Base-by-base conservation (phyloP, 352 stramenopile genomes). In the Pseudoperonospora humuli region DNA sequence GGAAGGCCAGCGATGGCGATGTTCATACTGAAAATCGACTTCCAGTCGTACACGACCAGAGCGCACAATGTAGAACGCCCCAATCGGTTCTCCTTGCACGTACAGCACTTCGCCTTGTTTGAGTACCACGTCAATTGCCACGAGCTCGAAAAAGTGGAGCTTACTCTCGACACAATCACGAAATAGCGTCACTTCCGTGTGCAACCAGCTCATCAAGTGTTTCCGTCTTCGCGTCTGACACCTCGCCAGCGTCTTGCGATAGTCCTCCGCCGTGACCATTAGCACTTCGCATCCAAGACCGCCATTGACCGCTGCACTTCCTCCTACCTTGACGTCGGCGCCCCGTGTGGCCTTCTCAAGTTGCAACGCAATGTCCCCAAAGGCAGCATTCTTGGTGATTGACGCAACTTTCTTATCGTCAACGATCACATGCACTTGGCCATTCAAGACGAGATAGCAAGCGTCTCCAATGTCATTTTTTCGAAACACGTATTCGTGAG, bases 101-200 rank as follows among this genome's bases (percentile, higher is more conserved):
- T 83, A 86, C 5, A 86, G 45, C 1, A 80, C 41, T 13, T 84
- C 67, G 26, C 65, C 71, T 31, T 69, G 64, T 31, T 81, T 72
- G 1, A 86, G 54, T 18, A 62, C 64, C 28, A 86, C 64, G 41
- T 86, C 71, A 33, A 86, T 75, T 13, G 75, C 84, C 31, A 84
- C 75, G 39, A 84, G 69, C 47, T 86, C 75, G 54, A 83, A 86
- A 49, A 81, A 86, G 39, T 82, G 71, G 17, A 86, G 61, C 20
- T 86, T 86, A 55, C 67, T 83, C 48, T 86, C 75, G 11, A 81
- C 67, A 18, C 73, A 86, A 47, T 84, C 75, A 5, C 75, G 71
- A 50, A 86, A 84, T 21, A 84, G 49, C 17, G 60, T 50, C 18
- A 84, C 71, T 35, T 86, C 75, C 0, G 67, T 77, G 52, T 84